phyloP scores from a whole-genome alignment of 371 early-diverging fungal species.

The Chytridium lagenaria region DNA sequence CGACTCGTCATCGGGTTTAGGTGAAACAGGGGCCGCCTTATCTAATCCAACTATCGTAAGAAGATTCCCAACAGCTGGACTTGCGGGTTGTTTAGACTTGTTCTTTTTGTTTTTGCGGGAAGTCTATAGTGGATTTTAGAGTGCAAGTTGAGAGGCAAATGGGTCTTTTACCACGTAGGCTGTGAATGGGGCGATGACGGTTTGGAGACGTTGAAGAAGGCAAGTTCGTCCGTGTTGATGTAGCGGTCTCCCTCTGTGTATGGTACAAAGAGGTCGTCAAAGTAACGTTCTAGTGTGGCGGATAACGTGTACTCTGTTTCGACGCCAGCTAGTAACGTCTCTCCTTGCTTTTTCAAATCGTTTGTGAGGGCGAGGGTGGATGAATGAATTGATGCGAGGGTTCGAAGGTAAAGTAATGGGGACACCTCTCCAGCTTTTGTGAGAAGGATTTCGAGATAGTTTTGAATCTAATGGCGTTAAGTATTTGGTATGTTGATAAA shows the following conservation, averaged over 20 bases:
- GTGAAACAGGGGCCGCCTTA: constrained; percentile 25
- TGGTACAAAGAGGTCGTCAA: constrained; percentile 94
- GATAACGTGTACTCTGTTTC: constrained; percentile 33
- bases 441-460: constrained; percentile 79
- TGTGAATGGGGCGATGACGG: constrained; percentile 37
- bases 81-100: constrained; percentile 3
- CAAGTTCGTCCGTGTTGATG: constrained; percentile 74
- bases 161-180: constrained; percentile 40
- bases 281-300: constrained; percentile 75
- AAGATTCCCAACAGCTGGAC: constrained; percentile 29
- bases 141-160: background rate
- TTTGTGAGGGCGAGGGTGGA: constrained; percentile 77
- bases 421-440: constrained; percentile 72
- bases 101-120: background rate
- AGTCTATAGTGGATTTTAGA: background rate
- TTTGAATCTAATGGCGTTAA: constrained; percentile 71
- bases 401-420: constrained; percentile 78
- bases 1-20: constrained; percentile 51
- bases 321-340: constrained; percentile 35
- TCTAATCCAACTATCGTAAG: background rate
- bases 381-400: constrained; percentile 75
- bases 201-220: constrained; percentile 67
- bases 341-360: constrained; percentile 73
- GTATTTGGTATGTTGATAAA: constrained; percentile 51
- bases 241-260: constrained; percentile 91